A percentile compares a stretch with the other conserved stretches of the same genome.
phyloP scores from a whole-genome alignment of 2,329 filamentous ascomycete species.

The Ceratocystis lukuohia region DNA sequence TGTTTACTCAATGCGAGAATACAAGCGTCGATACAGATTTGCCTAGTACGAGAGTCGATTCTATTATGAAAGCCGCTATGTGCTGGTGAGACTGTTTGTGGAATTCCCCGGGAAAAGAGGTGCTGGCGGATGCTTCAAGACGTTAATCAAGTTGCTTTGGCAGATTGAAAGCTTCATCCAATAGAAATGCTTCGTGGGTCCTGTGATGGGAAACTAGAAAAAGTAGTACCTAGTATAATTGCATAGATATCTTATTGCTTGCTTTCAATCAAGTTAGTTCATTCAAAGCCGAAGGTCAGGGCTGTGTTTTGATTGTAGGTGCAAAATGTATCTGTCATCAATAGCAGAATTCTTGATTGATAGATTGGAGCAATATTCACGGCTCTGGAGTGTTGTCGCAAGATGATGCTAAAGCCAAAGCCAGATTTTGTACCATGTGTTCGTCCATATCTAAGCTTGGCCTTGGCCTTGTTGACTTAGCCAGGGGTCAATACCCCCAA shows the following conservation, averaged over 20 bases:
- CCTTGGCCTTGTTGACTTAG: not conserved
- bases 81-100: not conserved
- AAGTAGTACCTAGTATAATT: no score
- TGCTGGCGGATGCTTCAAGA: not conserved
- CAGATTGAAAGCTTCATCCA: not conserved
- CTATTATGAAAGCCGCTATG: not conserved
- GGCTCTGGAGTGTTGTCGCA: not conserved
- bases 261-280: no score
- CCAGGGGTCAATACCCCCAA: not conserved
- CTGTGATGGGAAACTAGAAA: not conserved
- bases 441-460: slow-evolving; percentile 2
- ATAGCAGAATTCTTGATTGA: not conserved
- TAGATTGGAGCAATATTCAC: not conserved
- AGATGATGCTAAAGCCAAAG: not conserved
- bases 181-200: not conserved
- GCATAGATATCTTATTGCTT: no score
- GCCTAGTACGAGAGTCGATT: not conserved
- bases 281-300: not conserved
- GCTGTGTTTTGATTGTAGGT: not conserved
- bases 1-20: not conserved
- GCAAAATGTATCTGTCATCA: not conserved
- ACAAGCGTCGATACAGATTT: not conserved
- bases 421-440: not conserved
- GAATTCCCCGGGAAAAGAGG: not conserved
- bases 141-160: not conserved